These are phyloP conservation scores for Iris macrosiphon DNA, from an alignment of 106 monocot species.

Conservation along the genomic window DNA sequence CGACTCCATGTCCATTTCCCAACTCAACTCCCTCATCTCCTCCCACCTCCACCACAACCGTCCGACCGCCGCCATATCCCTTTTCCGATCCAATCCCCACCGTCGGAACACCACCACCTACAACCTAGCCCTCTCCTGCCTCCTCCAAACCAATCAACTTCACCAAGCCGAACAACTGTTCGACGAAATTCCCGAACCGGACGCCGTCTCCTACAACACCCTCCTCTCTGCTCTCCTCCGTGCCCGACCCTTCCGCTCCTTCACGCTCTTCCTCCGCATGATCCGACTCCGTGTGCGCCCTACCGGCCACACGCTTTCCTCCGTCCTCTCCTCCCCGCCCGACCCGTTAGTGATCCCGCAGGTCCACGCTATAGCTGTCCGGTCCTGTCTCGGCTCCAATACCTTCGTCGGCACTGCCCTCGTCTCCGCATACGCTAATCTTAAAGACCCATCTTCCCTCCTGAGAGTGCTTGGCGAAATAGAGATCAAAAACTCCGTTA, in stretches of 20 bases:
- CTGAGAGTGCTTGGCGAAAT: conserved; percentile 13
- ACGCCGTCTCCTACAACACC: conserved; percentile 30
- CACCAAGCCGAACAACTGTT: conserved; percentile 12
- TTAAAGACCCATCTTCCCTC: background rate
- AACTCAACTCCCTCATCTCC: conserved; percentile 7
- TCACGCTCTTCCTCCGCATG: conserved; percentile 24
- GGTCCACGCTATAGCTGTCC: conserved; percentile 15
- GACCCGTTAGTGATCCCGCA: conserved; percentile 10
- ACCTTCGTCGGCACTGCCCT: conserved; percentile 26
- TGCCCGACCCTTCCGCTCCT: conserved; percentile 1
- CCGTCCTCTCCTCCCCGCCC: conserved; percentile 13
- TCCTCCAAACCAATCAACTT: background rate
- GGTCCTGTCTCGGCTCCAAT: conserved; percentile 5
- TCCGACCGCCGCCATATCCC: background rate
- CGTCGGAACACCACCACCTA: conserved; percentile 12
- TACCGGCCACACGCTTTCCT: conserved; percentile 22
- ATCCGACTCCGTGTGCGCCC: conserved; percentile 15
- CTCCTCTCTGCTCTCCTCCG: conserved; percentile 13
- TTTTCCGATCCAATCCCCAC: conserved; percentile 6
- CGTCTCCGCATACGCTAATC: conserved; percentile 14
- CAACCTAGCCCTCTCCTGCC: conserved; percentile 13
- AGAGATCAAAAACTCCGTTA: conserved; percentile 13
- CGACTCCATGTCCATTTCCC: background rate
- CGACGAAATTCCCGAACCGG: conserved; percentile 9
- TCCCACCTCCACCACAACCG: conserved; percentile 3